Base-by-base conservation (phyloP, 805 yeast species). In the Ogataea populi-albae region DNA sequence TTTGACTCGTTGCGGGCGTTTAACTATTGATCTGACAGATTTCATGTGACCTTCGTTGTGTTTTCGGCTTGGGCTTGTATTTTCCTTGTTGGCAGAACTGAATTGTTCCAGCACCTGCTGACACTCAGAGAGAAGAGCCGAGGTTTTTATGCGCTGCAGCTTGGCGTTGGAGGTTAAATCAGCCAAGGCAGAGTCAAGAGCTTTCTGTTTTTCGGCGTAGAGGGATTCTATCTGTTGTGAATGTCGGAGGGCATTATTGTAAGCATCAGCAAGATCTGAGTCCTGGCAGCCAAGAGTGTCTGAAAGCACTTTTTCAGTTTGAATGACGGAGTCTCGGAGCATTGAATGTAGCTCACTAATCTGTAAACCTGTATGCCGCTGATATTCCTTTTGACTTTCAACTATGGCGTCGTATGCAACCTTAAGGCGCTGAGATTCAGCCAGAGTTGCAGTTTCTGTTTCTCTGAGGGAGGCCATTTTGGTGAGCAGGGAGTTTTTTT, bases 341-440 rank as follows among this genome's bases (percentile, higher is more conserved):
- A 61, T 57, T 1, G 52, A 42, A 21, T 66, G 59, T 32, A 78
- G 47, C 4, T 50, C 52, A 6, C 48, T 46, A 9, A 79, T 43
- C 49, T 77, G 76, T 27, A 57, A 49, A 33, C 59, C 65, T 46
- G 73, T 75, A 38, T 70, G 70, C 11, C 51, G 57, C 47, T 75
- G 73, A 52, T 74, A 77, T 38, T 76, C 54, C 32, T 61, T 60
- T 43, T 77, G 81, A 4, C 76, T 61, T 2, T 67, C 63, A 17
- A 75, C 59, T 19, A 81, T 53, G 0, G 79, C 70, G 44, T 79
- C 82, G 53, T 81, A 79, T 5, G 81, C 72, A 19, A 67, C 67
- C 47, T 77, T 73, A 43, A 78, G 61, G 35, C 81, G 52, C 50
- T 75, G 81, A 32, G 59, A 64, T 50, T 81, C 87, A 2, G 75